Percentiles rank a stretch among this genome's conserved stretches.
phyloP scores from a whole-genome alignment of 345 rosid species.

The Camelina sativa region DNA sequence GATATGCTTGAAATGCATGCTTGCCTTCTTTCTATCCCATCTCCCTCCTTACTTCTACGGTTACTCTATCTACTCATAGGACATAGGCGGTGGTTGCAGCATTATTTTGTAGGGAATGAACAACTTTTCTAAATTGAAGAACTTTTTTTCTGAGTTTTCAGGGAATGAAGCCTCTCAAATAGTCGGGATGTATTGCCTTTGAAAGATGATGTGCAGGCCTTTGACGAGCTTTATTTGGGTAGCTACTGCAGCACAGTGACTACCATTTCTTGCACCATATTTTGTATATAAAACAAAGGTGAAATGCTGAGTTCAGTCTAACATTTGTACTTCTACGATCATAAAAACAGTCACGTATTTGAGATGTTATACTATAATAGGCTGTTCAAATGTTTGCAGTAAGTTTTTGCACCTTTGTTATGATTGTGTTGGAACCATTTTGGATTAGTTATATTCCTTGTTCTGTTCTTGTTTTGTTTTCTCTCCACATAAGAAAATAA shows the following conservation, averaged over 20 bases:
- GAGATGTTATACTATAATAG: slow-evolving; percentile 9
- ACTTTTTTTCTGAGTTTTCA: slow-evolving; percentile 39
- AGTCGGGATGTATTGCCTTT: slow-evolving; percentile 39
- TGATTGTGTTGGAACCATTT: slow-evolving; percentile 16
- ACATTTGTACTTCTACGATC: slow-evolving; percentile 19
- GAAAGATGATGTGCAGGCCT: background rate
- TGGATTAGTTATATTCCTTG: background rate
- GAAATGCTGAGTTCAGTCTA: slow-evolving; percentile 25
- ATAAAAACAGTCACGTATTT: slow-evolving; percentile 4
- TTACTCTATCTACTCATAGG: background rate
- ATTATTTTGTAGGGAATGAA: slow-evolving; percentile 9
- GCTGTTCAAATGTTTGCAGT: slow-evolving; percentile 12
- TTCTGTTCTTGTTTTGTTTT: background rate
- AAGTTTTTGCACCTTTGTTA: background rate
- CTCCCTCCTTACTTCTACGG: background rate
- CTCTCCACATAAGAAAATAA: background rate
- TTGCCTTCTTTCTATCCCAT: background rate
- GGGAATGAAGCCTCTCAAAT: slow-evolving; percentile 89
- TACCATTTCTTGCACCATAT: slow-evolving; percentile 18
- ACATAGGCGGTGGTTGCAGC: background rate
- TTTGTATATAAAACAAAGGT: slow-evolving; percentile 29
- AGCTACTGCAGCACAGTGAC: slow-evolving; percentile 8
- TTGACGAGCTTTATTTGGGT: background rate
- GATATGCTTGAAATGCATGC: slow-evolving; percentile 11
- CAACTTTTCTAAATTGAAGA: too few relatives aligned